Percentiles rank a stretch among this genome's conserved stretches.
phyloP scores from a whole-genome alignment of 2,329 filamentous ascomycete genomes.

The Cadophora sp. region DNA sequence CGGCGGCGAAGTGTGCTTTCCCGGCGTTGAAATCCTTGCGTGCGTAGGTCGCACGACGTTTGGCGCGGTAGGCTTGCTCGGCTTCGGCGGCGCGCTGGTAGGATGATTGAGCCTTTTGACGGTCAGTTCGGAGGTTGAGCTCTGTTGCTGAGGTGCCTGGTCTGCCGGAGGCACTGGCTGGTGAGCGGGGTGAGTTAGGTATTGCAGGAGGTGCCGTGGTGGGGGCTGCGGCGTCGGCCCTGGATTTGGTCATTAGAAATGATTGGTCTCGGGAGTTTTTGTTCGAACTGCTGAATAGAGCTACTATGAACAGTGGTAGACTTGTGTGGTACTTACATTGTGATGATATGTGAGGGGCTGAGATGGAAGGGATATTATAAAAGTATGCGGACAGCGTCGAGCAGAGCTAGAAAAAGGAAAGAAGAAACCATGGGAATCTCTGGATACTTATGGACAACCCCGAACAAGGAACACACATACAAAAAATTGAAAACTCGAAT shows the following conservation, averaged over 20 bases:
- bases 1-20: conserved; percentile 34
- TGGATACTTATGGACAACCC: conserved; percentile 14
- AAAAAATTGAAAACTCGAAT: not conserved
- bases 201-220: not conserved
- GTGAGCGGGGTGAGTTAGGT: not conserved
- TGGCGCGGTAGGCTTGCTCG: conserved; percentile 38
- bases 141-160: conserved; percentile 32
- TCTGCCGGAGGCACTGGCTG: conserved; percentile 14
- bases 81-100: conserved; percentile 37
- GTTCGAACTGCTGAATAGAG: too few species aligned
- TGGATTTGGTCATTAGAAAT: not conserved
- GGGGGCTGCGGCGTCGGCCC: conserved; percentile 6
- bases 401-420: not conserved
- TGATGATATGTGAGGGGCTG: not conserved
- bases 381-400: conserved; percentile 4
- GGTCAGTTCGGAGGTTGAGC: conserved; percentile 35
- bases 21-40: conserved; percentile 32
- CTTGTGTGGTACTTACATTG: conserved; percentile 5
- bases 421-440: conserved; percentile 7
- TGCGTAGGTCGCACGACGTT: conserved; percentile 34
- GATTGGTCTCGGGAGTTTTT: not conserved
- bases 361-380: not conserved
- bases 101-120: conserved; percentile 35
- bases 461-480: not conserved
- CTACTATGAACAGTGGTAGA: not conserved